Percentiles rank a stretch among this genome's conserved stretches.
phyloP scores from a whole-genome alignment of 2,329 filamentous ascomycete species.

The Huntiella bhutanensis region DNA sequence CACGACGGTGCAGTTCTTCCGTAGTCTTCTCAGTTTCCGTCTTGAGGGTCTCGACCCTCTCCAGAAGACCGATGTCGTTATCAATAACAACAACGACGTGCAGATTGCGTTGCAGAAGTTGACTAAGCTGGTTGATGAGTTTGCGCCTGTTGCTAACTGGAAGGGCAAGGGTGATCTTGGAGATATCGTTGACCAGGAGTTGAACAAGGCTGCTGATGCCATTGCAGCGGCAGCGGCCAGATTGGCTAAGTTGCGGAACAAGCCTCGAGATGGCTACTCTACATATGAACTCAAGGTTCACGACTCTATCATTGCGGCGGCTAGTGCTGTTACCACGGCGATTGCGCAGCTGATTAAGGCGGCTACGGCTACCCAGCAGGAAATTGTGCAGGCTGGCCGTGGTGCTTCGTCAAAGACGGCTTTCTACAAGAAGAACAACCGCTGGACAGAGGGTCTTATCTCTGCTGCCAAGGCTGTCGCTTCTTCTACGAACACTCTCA shows the following conservation, averaged over 20 bases:
- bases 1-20: slow-evolving; percentile 86
- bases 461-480: slow-evolving; percentile 94
- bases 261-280: slow-evolving; percentile 85
- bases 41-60: slow-evolving; percentile 76
- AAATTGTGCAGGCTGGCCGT: slow-evolving; percentile 86
- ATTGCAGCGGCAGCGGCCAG: slow-evolving; percentile 84
- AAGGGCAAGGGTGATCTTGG: slow-evolving; percentile 70
- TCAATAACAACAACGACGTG: slow-evolving; percentile 93
- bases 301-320: slow-evolving; percentile 84
- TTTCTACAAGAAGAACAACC: slow-evolving; percentile 99
- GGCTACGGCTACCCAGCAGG: slow-evolving; percentile 78
- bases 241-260: slow-evolving; percentile 81
- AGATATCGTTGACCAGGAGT: slow-evolving; percentile 78
- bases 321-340: slow-evolving; percentile 79
- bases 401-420: slow-evolving; percentile 74
- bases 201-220: slow-evolving; percentile 84
- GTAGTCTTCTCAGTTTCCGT: slow-evolving; percentile 79
- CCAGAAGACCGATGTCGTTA: slow-evolving; percentile 91
- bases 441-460: slow-evolving; percentile 95
- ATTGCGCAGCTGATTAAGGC: slow-evolving; percentile 92
- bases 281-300: slow-evolving; percentile 94
- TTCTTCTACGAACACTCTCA: slow-evolving; percentile 80
- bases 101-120: slow-evolving; percentile 85
- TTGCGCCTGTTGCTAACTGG: slow-evolving; percentile 66
- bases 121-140: slow-evolving; percentile 80